Base-by-base conservation (phyloP, 202 grass and related monocot species). In the Bolboschoenoplectus hybrid region DNA sequence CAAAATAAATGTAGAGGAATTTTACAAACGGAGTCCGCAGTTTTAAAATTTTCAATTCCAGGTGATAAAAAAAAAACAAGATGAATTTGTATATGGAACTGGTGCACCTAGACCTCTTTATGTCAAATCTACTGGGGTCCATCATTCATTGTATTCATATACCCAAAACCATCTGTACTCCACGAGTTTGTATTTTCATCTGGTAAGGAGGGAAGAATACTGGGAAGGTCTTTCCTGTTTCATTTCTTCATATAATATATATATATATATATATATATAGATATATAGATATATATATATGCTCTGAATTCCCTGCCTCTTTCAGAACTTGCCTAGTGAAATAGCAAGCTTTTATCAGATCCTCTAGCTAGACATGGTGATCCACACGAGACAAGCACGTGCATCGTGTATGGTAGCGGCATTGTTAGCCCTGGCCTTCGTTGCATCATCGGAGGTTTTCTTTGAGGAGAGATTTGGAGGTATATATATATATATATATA, bases 161-260 rank as follows among this genome's bases (percentile, higher is more conserved):
- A 10, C 20, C 73, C 7, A 7, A 11, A 32, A 20, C 6, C 5
- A 7, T 53, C 2, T 32, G 2, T 53, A 51, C 4, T 51, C 73
- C 46, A 51, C 11, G 73, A 26, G 7, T 17, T 51, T 77, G 1
- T 77, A 50, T 32, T 32, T 46, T 17, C 9, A 74, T 10, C 9
- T 77, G 46, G 17, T 9, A 79, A 44, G 74, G 10, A 79, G 43
- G 39, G n/a, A 16, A 73, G 11, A 19, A 43, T 19, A 73, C 68
- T 39, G 39, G 67, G 41, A 50, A 40, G 36, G 43, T 13, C 83
- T 67, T 77, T 16, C 85, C 71, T 76, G 40, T 69, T 82, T 20
- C 45, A 49, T 49, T 67, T 76, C 14, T 46, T 89, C 55, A 32
- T 1, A 38, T n/a, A n/a, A n/a, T n/a, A n/a, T n/a, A n/a, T n/a